Conservation (phyloP, 2,329 filamentous ascomycete genomes). For the Simplicillium aogashimaense region DNA sequence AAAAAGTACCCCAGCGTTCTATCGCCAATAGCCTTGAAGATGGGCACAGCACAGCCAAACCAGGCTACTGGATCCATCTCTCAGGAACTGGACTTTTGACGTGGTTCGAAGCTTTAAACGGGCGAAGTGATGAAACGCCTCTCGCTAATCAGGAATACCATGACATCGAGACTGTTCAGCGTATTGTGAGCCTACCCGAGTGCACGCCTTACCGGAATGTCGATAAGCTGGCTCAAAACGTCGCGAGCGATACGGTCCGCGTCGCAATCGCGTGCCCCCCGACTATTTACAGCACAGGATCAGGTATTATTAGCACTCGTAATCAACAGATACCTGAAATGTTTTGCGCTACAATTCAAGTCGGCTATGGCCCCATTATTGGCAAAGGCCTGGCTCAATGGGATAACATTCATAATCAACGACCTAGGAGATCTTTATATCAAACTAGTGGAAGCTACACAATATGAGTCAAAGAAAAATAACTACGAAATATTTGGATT, state of each 20-base stretch:
- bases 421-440: constrained; percentile 34
- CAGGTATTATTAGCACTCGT: constrained; percentile 36
- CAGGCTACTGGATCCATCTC: constrained; percentile 40
- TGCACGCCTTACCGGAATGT: constrained; percentile 53
- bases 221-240: constrained; percentile 52
- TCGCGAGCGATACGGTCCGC: constrained; percentile 25
- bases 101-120: constrained; percentile 30
- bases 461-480: constrained; percentile 43
- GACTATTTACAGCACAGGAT: constrained; percentile 40
- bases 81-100: constrained; percentile 38
- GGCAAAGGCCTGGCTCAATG: constrained; percentile 35
- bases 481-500: constrained; percentile 54
- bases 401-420: constrained; percentile 41
- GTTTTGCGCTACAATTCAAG: constrained; percentile 25
- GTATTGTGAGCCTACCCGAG: constrained; percentile 46
- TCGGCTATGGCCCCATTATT: constrained; percentile 33
- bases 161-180: constrained; percentile 47
- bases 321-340: constrained; percentile 39
- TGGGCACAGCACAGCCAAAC: constrained; percentile 30
- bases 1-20: constrained; percentile 35
- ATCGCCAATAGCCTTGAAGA: constrained; percentile 34
- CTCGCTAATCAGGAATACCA: constrained; percentile 39
- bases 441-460: constrained; percentile 35
- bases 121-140: constrained; percentile 32
- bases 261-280: constrained; percentile 38